Conservation (phyloP, 768 basidiomycete genomes). For the Panaeolus papilionaceus region DNA sequence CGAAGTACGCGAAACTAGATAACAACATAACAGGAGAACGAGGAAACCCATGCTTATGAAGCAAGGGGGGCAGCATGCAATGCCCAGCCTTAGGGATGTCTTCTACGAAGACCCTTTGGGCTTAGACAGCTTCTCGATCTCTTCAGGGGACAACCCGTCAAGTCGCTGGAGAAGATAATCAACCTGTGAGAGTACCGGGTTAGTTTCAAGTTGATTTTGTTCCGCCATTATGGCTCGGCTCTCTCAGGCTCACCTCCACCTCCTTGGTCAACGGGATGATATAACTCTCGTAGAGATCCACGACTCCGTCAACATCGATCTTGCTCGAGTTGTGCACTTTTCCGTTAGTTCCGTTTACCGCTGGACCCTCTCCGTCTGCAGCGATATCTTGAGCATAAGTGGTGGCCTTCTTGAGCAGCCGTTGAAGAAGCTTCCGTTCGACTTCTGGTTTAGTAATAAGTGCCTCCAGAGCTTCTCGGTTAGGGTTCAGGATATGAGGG, state of each 20-base stretch:
- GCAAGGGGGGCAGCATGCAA: not conserved
- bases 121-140: slow-evolving; percentile 67
- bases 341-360: slow-evolving; percentile 43
- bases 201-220: not conserved
- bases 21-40: slow-evolving; percentile 12
- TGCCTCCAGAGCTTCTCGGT: slow-evolving; percentile 77
- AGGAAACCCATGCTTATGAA: slow-evolving; percentile 15
- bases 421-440: slow-evolving; percentile 80
- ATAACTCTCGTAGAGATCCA: slow-evolving; percentile 91
- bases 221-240: slow-evolving; percentile 3
- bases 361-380: slow-evolving; percentile 55
- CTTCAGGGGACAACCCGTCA: slow-evolving; percentile 81
- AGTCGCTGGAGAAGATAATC: slow-evolving; percentile 94
- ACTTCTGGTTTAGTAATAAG: slow-evolving; percentile 99
- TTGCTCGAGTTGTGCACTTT: slow-evolving; percentile 53
- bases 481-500: slow-evolving; percentile 85
- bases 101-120: slow-evolving; percentile 8
- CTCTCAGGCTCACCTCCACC: slow-evolving; percentile 78
- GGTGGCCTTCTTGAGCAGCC: slow-evolving; percentile 85
- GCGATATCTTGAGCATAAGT: slow-evolving; percentile 86
- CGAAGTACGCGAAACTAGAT: slow-evolving; percentile 1
- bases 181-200: slow-evolving; percentile 58
- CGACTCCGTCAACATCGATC: slow-evolving; percentile 93
- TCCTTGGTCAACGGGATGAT: slow-evolving; percentile 98
- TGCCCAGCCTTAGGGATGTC: not conserved